Percentiles rank a stretch among this genome's conserved stretches.
Evolutionary conservation across 1,284 basidiomycete species (phyloP).

Genomic region (Polyporus tsugae): DNA sequence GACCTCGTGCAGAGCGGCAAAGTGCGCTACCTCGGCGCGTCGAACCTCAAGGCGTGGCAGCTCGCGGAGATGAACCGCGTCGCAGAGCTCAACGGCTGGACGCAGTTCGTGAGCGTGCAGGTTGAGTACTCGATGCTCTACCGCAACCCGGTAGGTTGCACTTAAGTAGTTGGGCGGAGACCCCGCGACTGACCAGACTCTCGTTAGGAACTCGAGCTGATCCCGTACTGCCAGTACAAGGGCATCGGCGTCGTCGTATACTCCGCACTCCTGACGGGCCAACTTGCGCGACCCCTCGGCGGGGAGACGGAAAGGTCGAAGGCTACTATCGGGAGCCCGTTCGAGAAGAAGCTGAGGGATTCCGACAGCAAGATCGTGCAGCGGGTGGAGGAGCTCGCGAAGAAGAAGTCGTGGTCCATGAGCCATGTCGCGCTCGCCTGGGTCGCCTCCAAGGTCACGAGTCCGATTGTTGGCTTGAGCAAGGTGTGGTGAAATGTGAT

Average conservation of each 20-base stretch:
- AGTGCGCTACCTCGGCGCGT: constrained; percentile 46
- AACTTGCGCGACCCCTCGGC: constrained; percentile 49
- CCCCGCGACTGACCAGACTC: not conserved
- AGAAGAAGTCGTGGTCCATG: constrained; percentile 49
- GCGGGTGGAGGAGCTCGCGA: constrained; percentile 51
- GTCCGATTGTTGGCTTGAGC: constrained; percentile 49
- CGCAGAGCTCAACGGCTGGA: constrained; percentile 46
- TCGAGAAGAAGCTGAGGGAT: constrained; percentile 39
- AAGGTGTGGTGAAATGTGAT: constrained; percentile 13
- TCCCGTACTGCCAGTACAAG: constrained; percentile 54
- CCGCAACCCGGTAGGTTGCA: constrained; percentile 24
- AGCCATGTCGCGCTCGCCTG: constrained; percentile 52
- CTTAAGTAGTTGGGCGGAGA: too few species aligned
- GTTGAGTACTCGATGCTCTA: constrained; percentile 52
- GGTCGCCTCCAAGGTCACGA: constrained; percentile 45
- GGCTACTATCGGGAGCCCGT: constrained; percentile 37
- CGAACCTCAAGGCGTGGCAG: constrained; percentile 42
- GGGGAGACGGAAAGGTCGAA: constrained; percentile 38
- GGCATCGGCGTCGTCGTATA: constrained; percentile 56
- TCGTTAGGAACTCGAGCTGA: constrained; percentile 54
- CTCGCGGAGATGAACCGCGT: constrained; percentile 51
- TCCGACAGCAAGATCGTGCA: constrained; percentile 47
- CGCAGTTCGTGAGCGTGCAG: constrained; percentile 51
- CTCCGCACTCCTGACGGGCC: constrained; percentile 48
- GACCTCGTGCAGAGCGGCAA: constrained; percentile 44